A percentile compares a stretch with the other conserved stretches of the same genome.
Evolutionary conservation across 371 early-diverging fungal species (phyloP).

Genomic region (Mortierella sp.): DNA sequence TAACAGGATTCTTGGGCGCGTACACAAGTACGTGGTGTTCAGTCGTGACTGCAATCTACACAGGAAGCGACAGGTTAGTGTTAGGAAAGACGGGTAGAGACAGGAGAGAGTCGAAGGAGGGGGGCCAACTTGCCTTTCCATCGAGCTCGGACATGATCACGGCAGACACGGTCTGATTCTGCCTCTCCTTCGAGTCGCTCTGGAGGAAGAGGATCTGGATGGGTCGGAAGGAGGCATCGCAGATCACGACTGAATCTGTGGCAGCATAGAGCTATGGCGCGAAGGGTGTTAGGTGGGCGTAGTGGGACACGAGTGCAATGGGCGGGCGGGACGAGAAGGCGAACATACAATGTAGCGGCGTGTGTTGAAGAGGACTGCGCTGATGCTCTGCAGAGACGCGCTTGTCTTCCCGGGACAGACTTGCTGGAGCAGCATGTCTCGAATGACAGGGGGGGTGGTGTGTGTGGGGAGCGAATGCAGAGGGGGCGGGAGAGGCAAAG

Average conservation of each 20-base stretch:
- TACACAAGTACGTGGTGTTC: conserved; percentile 43
- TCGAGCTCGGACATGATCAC: conserved; percentile 52
- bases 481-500: too few relatives aligned
- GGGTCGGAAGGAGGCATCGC: conserved; percentile 52
- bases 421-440: conserved; percentile 75
- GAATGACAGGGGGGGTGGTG: too few relatives aligned
- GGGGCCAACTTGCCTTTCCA: conserved; percentile 52
- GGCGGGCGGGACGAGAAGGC: neutral
- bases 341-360: conserved; percentile 69
- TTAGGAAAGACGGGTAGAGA: neutral
- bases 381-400: conserved; percentile 63
- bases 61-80: neutral
- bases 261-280: conserved; percentile 35
- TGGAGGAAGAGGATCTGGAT: conserved; percentile 52
- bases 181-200: conserved; percentile 33
- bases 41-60: conserved; percentile 55
- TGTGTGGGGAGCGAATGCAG: too few relatives aligned
- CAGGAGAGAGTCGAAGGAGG: too few relatives aligned
- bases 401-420: conserved; percentile 73
- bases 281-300: neutral
- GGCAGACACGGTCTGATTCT: conserved; percentile 49
- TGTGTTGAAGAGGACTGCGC: conserved; percentile 58
- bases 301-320: too few relatives aligned
- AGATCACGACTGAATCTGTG: conserved; percentile 46
- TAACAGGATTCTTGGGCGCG: conserved; percentile 19